phyloP scores from a whole-genome alignment of 768 basidiomycete genomes.

The Myochromella boudieri region DNA sequence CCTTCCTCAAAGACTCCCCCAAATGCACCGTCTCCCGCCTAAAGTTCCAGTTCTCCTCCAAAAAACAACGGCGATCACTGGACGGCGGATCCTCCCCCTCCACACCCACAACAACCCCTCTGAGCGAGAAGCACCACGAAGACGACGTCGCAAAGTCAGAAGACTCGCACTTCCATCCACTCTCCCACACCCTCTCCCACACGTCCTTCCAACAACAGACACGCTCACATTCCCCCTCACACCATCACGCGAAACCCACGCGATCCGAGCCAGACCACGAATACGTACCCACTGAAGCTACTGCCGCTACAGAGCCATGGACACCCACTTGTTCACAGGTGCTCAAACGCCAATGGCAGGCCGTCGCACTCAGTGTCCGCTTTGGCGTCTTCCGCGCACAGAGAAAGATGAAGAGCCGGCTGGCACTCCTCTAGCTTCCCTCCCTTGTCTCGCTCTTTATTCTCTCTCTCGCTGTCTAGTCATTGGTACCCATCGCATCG shows the following conservation, averaged over 20 bases:
- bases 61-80: neutral
- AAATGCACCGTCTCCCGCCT: neutral
- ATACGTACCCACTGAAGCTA: no score
- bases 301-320: no score
- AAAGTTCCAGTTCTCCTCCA: constrained; percentile 5
- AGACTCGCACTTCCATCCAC: constrained; percentile 1
- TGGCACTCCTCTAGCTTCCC: constrained; percentile 21
- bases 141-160: constrained; percentile 5
- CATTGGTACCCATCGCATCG: constrained; percentile 1
- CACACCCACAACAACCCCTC: constrained; percentile 11
- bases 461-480: neutral
- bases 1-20: no score
- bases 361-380: constrained; percentile 51
- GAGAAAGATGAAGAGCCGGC: constrained; percentile 30
- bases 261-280: no score
- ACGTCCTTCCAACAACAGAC: no score
- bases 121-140: neutral
- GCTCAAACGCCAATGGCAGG: constrained; percentile 61
- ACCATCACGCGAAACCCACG: no score
- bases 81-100: constrained; percentile 6
- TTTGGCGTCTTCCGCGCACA: constrained; percentile 57
- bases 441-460: neutral
- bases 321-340: constrained; percentile 60
- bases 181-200: constrained; percentile 6
- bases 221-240: neutral